Evolutionary conservation across 352 stramenopile species (phyloP).

Genomic region (Plasmopara muralis): DNA sequence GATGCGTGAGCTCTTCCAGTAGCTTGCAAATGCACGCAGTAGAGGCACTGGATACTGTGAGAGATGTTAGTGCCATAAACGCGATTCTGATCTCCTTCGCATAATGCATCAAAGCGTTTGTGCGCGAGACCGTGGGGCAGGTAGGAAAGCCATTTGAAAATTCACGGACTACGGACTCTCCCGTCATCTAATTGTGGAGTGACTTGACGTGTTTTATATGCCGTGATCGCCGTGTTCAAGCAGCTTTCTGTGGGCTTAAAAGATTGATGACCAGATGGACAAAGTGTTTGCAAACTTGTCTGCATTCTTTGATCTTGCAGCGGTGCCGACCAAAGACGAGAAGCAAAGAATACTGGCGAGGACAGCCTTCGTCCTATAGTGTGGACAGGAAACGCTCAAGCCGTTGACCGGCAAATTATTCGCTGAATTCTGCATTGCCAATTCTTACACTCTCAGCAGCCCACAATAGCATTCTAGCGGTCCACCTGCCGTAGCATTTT

Average conservation of each 20-base stretch:
- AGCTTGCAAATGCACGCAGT: constrained; percentile 61
- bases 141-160: constrained; percentile 45
- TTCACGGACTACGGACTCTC: constrained; percentile 60
- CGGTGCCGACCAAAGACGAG: constrained; percentile 19
- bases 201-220: constrained; percentile 45
- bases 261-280: no score
- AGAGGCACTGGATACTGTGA: constrained; percentile 59
- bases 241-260: constrained; percentile 51
- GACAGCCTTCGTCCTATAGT: constrained; percentile 69
- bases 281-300: constrained; percentile 50
- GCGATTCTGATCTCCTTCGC: constrained; percentile 46
- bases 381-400: constrained; percentile 72
- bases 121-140: constrained; percentile 59
- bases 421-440: constrained; percentile 38
- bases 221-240: constrained; percentile 71
- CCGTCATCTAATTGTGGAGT: no score
- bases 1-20: constrained; percentile 65
- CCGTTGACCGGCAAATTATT: constrained; percentile 65
- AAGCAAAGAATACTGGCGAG: constrained; percentile 21
- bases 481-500: constrained; percentile 59
- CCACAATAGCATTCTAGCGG: constrained; percentile 76
- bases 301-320: constrained; percentile 52
- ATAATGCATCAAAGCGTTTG: constrained; percentile 62
- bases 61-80: constrained; percentile 69
- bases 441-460: constrained; percentile 55